Evolutionary conservation across 1,284 basidiomycete species (phyloP).

Genomic region (Leccinum subspadiceum): DNA sequence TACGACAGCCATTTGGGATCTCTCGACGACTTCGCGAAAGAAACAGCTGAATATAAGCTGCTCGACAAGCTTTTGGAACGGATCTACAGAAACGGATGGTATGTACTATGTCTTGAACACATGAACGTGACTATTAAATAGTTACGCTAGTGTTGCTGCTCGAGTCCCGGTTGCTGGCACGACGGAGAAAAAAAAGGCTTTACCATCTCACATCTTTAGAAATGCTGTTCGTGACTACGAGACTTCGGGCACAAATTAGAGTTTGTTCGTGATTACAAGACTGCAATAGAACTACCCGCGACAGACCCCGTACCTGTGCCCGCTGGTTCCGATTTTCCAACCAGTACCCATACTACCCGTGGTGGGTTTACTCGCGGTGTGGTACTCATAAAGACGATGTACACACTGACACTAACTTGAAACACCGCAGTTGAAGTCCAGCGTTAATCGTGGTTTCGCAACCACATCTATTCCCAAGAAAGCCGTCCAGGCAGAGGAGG

Average conservation of each 20-base stretch:
- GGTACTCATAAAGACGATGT: too few relatives aligned
- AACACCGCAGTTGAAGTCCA: slow-evolving; percentile 57
- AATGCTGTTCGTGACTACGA: not conserved
- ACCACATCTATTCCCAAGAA: slow-evolving; percentile 91
- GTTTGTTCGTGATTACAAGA: not conserved
- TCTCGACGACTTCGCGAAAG: not conserved
- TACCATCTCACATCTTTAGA: not conserved
- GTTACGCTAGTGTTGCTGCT: not conserved
- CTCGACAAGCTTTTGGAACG: not conserved
- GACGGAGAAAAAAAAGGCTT: not conserved
- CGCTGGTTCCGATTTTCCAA: not conserved
- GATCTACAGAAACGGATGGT: not conserved
- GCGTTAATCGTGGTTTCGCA: slow-evolving; percentile 71
- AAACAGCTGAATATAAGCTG: not conserved
- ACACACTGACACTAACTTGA: too few relatives aligned
- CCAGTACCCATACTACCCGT: too few relatives aligned
- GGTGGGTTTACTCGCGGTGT: too few relatives aligned
- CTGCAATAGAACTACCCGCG: too few relatives aligned
- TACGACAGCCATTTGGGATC: not conserved
- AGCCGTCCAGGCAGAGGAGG: slow-evolving; percentile 38
- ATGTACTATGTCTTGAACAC: not conserved
- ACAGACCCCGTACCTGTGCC: too few relatives aligned
- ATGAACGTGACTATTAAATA: too few relatives aligned
- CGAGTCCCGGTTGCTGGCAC: not conserved
- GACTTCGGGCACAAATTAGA: not conserved